These are phyloP conservation scores for Gynandropsis gynandra DNA, from an alignment of 345 rosid species.

Conservation along the genomic window DNA sequence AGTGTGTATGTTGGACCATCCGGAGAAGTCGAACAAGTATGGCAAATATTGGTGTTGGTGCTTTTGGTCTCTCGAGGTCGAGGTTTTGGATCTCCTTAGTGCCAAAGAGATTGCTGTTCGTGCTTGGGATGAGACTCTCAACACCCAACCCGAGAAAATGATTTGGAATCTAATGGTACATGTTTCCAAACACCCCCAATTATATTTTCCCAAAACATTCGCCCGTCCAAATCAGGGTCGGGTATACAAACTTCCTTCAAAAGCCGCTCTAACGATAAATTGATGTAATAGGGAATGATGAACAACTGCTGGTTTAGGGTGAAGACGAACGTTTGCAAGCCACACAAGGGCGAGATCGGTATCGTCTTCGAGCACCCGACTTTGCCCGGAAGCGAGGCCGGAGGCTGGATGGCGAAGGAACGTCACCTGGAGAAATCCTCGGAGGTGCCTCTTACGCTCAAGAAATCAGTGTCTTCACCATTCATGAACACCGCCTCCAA, in stretches of 20 bases:
- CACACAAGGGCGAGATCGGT: constrained; percentile 81
- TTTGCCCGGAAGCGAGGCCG: constrained; percentile 68
- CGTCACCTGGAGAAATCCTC: constrained; percentile 50
- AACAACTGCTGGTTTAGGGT: constrained; percentile 90
- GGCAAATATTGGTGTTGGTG: constrained; percentile 94
- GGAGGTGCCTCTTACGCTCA: constrained; percentile 35
- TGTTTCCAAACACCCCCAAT: constrained; percentile 9
- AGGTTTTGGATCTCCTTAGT: constrained; percentile 61
- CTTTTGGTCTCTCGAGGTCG: constrained; percentile 84
- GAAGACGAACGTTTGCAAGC: constrained; percentile 65
- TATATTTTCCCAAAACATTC: no score
- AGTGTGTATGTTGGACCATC: constrained; percentile 59
- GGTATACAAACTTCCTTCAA: no score
- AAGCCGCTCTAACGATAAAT: no score
- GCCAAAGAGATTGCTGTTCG: constrained; percentile 85
- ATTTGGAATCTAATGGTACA: constrained; percentile 90
- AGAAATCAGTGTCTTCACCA: constrained; percentile 78
- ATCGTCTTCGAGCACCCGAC: constrained; percentile 91
- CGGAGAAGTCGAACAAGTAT: constrained; percentile 60
- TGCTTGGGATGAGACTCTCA: constrained; percentile 88
- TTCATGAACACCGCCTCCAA: constrained; percentile 69
- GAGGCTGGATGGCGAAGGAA: constrained; percentile 99
- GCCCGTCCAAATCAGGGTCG: no score
- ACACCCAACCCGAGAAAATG: constrained; percentile 88
- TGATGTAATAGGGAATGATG: constrained; percentile 76